Conservation (phyloP, 2,329 filamentous ascomycete species). For the Exserohilum turcica region DNA sequence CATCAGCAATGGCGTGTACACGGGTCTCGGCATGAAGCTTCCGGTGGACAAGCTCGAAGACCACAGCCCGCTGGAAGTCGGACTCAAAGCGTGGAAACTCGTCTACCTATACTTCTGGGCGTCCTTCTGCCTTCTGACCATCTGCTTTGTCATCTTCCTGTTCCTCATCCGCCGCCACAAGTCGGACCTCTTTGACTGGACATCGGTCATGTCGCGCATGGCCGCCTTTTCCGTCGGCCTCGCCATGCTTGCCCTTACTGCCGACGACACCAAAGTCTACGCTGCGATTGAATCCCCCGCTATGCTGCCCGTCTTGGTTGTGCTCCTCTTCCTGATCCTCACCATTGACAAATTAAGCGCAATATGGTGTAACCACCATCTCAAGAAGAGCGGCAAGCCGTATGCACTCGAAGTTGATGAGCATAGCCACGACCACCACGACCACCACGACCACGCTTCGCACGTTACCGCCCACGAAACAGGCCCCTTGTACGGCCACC, state of each 20-base stretch:
- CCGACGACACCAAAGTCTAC: slow-evolving; percentile 27
- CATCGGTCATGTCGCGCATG: slow-evolving; percentile 41
- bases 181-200: slow-evolving; percentile 49
- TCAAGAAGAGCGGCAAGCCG: slow-evolving; percentile 37
- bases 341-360: slow-evolving; percentile 40
- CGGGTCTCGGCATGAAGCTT: slow-evolving; percentile 43
- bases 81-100: slow-evolving; percentile 35
- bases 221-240: slow-evolving; percentile 34
- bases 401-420: slow-evolving; percentile 40
- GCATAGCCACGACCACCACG: slow-evolving; percentile 25
- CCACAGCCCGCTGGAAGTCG: slow-evolving; percentile 32
- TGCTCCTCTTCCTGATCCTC: slow-evolving; percentile 43
- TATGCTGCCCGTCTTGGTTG: slow-evolving; percentile 43
- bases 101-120: slow-evolving; percentile 49
- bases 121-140: slow-evolving; percentile 44
- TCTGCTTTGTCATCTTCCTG: slow-evolving; percentile 47
- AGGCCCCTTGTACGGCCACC: not conserved
- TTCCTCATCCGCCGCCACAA: slow-evolving; percentile 49
- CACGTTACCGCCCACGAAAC: slow-evolving; percentile 20
- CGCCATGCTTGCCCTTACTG: slow-evolving; percentile 38
- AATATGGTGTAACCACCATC: slow-evolving; percentile 36
- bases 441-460: slow-evolving; percentile 4
- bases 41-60: slow-evolving; percentile 35
- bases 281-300: slow-evolving; percentile 38
- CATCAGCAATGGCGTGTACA: slow-evolving; percentile 40